A percentile compares a stretch with the other conserved stretches of the same genome.
These are phyloP conservation scores for Athelia sp. DNA, from an alignment of 1,284 basidiomycete species.

Conservation along the genomic window DNA sequence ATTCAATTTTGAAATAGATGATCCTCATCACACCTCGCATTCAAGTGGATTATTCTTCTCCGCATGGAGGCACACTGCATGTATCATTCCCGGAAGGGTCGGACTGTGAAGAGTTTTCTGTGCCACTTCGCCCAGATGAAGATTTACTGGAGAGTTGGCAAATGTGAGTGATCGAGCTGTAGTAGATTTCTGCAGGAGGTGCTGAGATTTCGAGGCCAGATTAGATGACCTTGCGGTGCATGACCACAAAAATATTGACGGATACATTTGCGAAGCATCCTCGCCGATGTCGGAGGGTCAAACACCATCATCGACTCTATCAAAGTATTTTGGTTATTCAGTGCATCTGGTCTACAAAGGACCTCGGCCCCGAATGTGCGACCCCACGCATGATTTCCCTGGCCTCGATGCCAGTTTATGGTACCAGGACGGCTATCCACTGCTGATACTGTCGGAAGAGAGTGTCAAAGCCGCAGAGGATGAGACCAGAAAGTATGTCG, in stretches of 20 bases:
- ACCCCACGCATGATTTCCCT: constrained; percentile 50
- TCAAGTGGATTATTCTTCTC: constrained; percentile 35
- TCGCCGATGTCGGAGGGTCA: constrained; percentile 20
- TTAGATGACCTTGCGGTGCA: too few relatives aligned
- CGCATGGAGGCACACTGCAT: constrained; percentile 41
- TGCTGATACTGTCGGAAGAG: constrained; percentile 63
- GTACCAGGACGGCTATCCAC: constrained; percentile 71
- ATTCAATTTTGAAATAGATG: constrained; percentile 37
- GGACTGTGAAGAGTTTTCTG: constrained; percentile 45
- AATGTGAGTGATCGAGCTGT: constrained; percentile 33
- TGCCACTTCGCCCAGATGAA: constrained; percentile 52
- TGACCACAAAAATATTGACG: constrained; percentile 50
- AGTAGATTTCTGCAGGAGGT: too few relatives aligned
- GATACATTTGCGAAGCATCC: constrained; percentile 47
- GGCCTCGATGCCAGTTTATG: constrained; percentile 46
- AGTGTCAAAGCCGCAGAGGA: constrained; percentile 46
- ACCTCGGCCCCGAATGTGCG: constrained; percentile 43
- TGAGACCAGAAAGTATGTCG: constrained; percentile 42
- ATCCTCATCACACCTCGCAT: constrained; percentile 60
- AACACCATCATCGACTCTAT: constrained; percentile 47
- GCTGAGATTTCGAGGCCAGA: too few relatives aligned
- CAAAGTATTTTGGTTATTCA: constrained; percentile 50
- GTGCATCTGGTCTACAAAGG: constrained; percentile 69
- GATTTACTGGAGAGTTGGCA: constrained; percentile 48
- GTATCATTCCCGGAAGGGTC: constrained; percentile 57